A percentile compares a stretch with the other conserved stretches of the same genome.
phyloP scores from a whole-genome alignment of 352 stramenopile genomes.

The Globisporangium heterothallicum region DNA sequence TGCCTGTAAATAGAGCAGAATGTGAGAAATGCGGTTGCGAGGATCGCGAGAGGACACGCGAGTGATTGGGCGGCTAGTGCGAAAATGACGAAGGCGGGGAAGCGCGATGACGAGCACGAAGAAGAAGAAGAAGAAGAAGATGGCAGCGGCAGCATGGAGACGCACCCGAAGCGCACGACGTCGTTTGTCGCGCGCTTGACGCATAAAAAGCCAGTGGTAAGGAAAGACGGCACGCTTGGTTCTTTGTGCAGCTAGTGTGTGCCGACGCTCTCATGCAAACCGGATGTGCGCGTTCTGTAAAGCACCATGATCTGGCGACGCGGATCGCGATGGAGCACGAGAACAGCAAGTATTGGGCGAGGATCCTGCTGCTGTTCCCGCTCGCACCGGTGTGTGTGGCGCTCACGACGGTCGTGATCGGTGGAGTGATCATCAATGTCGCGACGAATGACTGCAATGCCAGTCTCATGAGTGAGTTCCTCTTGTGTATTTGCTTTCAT shows the following conservation, averaged over 20 bases:
- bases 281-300: background rate
- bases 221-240: background rate
- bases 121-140: constrained; percentile 4
- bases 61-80: constrained; percentile 3
- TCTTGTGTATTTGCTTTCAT: background rate
- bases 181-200: constrained; percentile 42
- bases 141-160: constrained; percentile 18
- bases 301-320: constrained; percentile 45
- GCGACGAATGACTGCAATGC: constrained; percentile 61
- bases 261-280: background rate
- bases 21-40: background rate
- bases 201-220: constrained; percentile 33
- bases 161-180: constrained; percentile 61
- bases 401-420: constrained; percentile 53
- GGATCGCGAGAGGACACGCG: background rate
- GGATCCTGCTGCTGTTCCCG: constrained; percentile 58
- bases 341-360: constrained; percentile 70
- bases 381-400: constrained; percentile 52
- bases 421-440: constrained; percentile 69
- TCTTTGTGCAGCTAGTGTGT: background rate
- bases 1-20: background rate
- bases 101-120: constrained; percentile 10
- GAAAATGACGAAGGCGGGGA: background rate
- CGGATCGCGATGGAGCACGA: constrained; percentile 49
- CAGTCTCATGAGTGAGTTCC: constrained; percentile 47